Base-by-base conservation (phyloP, 192 early-diverging fungal species). In the Pilobolus umbonatus region DNA sequence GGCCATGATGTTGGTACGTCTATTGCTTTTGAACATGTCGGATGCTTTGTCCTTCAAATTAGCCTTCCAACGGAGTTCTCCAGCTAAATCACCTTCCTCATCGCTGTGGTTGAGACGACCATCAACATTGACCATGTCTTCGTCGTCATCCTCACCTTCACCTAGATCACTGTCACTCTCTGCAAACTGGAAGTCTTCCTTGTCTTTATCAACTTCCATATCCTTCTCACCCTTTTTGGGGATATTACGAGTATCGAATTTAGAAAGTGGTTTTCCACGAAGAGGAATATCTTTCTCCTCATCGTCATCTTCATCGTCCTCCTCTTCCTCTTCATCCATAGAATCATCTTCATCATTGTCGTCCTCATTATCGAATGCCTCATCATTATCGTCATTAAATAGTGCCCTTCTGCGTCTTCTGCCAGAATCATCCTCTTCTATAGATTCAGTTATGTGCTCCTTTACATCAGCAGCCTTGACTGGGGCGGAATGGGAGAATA, bases 1-100 rank as follows among this genome's bases (percentile, higher is more conserved):
- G 30, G 92, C 81, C 92, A 95, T 94, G 38, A 98, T 67, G 55
- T 93, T 93, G 51, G 87, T 72, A 17, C 91, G 86, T 25, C 80
- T 75, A 58, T 68, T 73, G 8, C 71, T 64, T 28, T 65, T 55
- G 63, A 83, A 90, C 17, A 72, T 71, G 9, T 76, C 63, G 26
- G 75, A 71, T 6, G 85, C 89, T 61, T 83, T 84, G 51, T 80
- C 69, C 42, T 80, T 70, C 36, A 91, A 36, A 47, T 86, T 77
- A 21, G 75, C 64, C 67, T 91, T 92, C 89, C 89, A 91, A 12
- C 75, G 72, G 24, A 87, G 45, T 24, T 73, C 61, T 5, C 81
- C 82, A 38, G 78, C 76, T 2, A 78, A 30, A 36, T 72, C 74
- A 2, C 77, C 78, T 29, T 48, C 55, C 25, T 57, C 64, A 9